Evolutionary conservation across 768 basidiomycete species (phyloP).

Genomic region (Sarcodon aspratus): DNA sequence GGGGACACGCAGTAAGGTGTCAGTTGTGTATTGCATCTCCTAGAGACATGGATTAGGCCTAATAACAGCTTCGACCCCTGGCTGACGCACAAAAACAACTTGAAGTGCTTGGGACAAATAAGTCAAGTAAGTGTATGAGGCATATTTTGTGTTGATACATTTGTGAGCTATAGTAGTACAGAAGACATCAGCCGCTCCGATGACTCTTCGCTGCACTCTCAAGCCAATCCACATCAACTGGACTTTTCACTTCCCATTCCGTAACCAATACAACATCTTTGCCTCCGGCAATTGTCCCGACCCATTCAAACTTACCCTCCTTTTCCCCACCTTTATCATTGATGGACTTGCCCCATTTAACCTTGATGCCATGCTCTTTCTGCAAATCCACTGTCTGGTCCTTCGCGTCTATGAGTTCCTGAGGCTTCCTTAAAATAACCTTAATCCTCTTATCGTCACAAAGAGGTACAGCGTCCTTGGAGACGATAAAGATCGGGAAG

Average conservation of each 20-base stretch:
- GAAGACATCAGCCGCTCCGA: too few species aligned
- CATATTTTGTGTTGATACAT: too few species aligned
- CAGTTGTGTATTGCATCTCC: too few species aligned
- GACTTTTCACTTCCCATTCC: slow-evolving; percentile 40
- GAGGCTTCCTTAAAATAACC: slow-evolving; percentile 35
- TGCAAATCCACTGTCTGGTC: slow-evolving; percentile 13
- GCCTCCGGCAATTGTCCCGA: slow-evolving; percentile 29
- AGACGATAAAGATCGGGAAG: slow-evolving; percentile 31
- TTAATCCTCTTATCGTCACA: slow-evolving; percentile 26
- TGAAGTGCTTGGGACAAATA: too few species aligned
- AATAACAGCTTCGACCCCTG: too few species aligned
- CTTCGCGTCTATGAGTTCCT: slow-evolving; percentile 31
- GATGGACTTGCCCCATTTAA: slow-evolving; percentile 24
- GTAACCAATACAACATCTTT: slow-evolving; percentile 18
- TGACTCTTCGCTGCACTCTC: too few species aligned
- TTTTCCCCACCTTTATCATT: slow-evolving; percentile 39
- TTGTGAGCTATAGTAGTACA: too few species aligned
- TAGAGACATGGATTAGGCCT: too few species aligned
- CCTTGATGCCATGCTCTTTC: slow-evolving; percentile 10
- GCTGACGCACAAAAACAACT: too few species aligned
- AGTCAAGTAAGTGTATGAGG: too few species aligned
- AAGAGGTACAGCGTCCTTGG: slow-evolving; percentile 35
- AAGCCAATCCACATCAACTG: slow-evolving; percentile 17
- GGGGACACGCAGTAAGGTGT: too few species aligned
- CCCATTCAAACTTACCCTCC: slow-evolving; percentile 49